Percentiles rank a stretch among this genome's conserved stretches.
These are phyloP conservation scores for Aspergillus ruber DNA, from an alignment of 2,329 filamentous ascomycete species.

Conservation along the genomic window DNA sequence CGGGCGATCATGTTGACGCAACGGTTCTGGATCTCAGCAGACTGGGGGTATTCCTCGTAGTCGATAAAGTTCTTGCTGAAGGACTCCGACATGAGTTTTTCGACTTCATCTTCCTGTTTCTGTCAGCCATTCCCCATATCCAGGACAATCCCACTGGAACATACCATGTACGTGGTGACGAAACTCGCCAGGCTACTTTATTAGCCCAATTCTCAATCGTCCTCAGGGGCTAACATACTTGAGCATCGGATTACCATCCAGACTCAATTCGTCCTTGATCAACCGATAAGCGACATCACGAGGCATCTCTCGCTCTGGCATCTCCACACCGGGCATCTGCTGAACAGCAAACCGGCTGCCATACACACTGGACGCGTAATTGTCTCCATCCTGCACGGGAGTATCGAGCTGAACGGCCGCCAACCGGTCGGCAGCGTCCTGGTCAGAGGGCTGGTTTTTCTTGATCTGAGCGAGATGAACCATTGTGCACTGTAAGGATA, in stretches of 20 bases:
- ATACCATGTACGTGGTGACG: slow-evolving; percentile 91
- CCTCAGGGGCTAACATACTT: slow-evolving; percentile 28
- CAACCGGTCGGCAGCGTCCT: slow-evolving; percentile 29
- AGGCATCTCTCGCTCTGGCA: slow-evolving; percentile 88
- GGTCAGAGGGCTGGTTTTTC: background rate
- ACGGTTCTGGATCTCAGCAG: slow-evolving; percentile 81
- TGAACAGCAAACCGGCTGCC: slow-evolving; percentile 75
- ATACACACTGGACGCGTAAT: slow-evolving; percentile 71
- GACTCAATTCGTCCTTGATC: slow-evolving; percentile 90
- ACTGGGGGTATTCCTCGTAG: slow-evolving; percentile 77
- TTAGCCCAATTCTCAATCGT: background rate
- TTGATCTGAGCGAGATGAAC: background rate
- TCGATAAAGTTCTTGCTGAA: slow-evolving; percentile 96
- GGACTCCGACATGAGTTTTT: slow-evolving; percentile 89
- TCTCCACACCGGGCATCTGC: slow-evolving; percentile 75
- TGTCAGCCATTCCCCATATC: background rate
- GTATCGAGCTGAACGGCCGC: slow-evolving; percentile 43
- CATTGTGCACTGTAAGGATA: background rate
- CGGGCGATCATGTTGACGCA: slow-evolving; percentile 87
- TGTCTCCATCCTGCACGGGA: slow-evolving; percentile 35
- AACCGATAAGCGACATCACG: slow-evolving; percentile 88
- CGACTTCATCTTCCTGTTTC: slow-evolving; percentile 76
- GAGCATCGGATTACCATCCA: slow-evolving; percentile 86
- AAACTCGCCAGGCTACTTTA: slow-evolving; percentile 71
- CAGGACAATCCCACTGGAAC: slow-evolving; percentile 10